Evolutionary conservation across 2,329 filamentous ascomycete species (phyloP).

Genomic region (Elsinoe necatrix): DNA sequence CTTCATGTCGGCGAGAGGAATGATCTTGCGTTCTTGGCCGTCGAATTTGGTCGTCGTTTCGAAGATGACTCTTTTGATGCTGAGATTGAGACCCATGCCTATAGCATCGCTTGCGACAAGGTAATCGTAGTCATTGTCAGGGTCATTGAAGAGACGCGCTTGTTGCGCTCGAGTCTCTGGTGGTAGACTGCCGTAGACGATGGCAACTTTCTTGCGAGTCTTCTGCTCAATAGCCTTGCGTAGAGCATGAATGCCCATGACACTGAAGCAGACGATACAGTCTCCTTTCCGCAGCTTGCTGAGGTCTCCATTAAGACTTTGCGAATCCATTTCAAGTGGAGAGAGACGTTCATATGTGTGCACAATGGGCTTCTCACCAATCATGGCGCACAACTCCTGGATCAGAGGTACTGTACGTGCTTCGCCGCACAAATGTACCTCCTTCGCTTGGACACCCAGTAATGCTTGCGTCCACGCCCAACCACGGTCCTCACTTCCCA

Average conservation of each 20-base stretch:
- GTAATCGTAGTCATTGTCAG: slow-evolving; percentile 89
- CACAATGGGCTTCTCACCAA: slow-evolving; percentile 74
- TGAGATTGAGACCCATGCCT: slow-evolving; percentile 91
- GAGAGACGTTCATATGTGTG: slow-evolving; percentile 80
- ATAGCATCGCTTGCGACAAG: slow-evolving; percentile 92
- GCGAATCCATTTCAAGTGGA: slow-evolving; percentile 57
- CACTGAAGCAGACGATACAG: slow-evolving; percentile 78
- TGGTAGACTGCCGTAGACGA: slow-evolving; percentile 85
- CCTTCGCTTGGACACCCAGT: slow-evolving; percentile 74
- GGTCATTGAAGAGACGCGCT: slow-evolving; percentile 88
- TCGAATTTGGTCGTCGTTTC: slow-evolving; percentile 68
- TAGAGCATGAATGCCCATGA: slow-evolving; percentile 70
- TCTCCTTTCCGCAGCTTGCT: slow-evolving; percentile 74
- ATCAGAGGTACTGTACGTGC: slow-evolving; percentile 73
- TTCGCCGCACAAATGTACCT: slow-evolving; percentile 91
- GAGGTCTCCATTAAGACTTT: slow-evolving; percentile 57
- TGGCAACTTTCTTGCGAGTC: slow-evolving; percentile 75
- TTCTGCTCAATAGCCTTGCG: slow-evolving; percentile 66
- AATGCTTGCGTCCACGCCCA: slow-evolving; percentile 94
- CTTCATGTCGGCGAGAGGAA: slow-evolving; percentile 73
- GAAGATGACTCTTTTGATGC: slow-evolving; percentile 82
- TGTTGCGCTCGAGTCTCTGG: slow-evolving; percentile 90
- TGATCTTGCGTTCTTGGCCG: slow-evolving; percentile 46
- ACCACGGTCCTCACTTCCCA: slow-evolving; percentile 67
- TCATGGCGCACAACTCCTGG: slow-evolving; percentile 63